phyloP scores from a whole-genome alignment of 768 basidiomycete species.

The Termitomyces sp. region DNA sequence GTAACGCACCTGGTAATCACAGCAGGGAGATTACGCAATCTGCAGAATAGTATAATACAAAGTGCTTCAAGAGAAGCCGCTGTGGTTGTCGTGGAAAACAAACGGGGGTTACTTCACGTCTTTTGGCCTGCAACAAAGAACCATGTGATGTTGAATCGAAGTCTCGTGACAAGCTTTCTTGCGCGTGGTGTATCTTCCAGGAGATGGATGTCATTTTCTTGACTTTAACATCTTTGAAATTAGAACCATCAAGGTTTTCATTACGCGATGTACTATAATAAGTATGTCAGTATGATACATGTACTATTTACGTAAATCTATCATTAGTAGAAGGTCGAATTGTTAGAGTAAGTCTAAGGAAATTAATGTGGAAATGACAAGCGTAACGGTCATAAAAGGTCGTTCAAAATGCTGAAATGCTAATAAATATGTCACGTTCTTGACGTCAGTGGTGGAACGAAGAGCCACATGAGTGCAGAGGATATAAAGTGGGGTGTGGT shows the following conservation, averaged over 20 bases:
- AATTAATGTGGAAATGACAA: not conserved
- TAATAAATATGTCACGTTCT: not conserved
- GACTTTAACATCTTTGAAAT: not conserved
- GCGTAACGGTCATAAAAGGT: not conserved
- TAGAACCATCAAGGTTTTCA: not conserved
- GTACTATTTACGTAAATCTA: not conserved
- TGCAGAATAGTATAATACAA: not conserved
- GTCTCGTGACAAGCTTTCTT: not conserved
- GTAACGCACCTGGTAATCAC: slow-evolving; percentile 3
- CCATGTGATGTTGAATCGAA: slow-evolving; percentile 8
- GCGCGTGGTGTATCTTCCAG: not conserved
- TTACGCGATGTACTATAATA: not conserved
- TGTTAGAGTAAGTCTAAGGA: not conserved
- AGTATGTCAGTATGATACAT: not conserved
- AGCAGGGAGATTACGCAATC: not conserved
- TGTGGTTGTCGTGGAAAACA: slow-evolving; percentile 1
- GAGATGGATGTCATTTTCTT: not conserved
- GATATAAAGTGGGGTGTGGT: not conserved
- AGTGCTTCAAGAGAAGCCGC: not conserved
- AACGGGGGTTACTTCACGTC: not conserved
- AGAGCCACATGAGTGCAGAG: not conserved
- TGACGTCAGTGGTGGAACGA: not conserved
- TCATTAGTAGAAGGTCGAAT: not conserved
- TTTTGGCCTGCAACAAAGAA: not conserved
- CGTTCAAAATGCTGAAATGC: not conserved